These are phyloP conservation scores for Pseudonitzschia multiseries DNA, from an alignment of 108 stramenopile species.

Conservation along the genomic window DNA sequence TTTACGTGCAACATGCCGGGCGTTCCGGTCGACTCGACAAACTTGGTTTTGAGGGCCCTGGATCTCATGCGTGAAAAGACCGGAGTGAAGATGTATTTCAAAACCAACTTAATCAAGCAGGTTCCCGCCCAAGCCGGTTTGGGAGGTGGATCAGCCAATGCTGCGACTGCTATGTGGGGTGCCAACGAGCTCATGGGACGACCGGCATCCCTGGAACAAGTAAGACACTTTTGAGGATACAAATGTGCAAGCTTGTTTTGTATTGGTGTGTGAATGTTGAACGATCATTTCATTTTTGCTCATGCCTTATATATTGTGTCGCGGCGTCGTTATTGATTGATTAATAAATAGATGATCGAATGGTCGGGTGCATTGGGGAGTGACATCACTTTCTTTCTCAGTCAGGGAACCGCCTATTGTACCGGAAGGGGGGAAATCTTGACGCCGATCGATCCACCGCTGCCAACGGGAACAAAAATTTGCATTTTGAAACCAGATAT, in stretches of 20 bases:
- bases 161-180: constrained; percentile 94
- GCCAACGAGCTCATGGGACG: constrained; percentile 87
- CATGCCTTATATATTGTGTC: not conserved
- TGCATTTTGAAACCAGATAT: constrained; percentile 87
- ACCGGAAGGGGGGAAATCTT: constrained; percentile 95
- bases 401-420: constrained; percentile 93
- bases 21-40: constrained; percentile 83
- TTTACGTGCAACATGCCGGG: constrained; percentile 91
- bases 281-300: not conserved
- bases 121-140: constrained; percentile 93
- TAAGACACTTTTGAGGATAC: constrained; percentile 15
- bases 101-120: constrained; percentile 86
- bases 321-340: not conserved
- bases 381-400: constrained; percentile 95
- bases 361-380: constrained; percentile 93
- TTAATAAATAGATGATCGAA: constrained; percentile 67
- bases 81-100: constrained; percentile 50
- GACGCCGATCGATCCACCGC: constrained; percentile 79
- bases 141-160: constrained; percentile 93
- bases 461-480: constrained; percentile 61
- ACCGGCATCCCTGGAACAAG: constrained; percentile 81
- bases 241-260: not conserved
- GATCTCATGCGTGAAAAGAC: constrained; percentile 88
- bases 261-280: not conserved
- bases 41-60: constrained; percentile 88